Base-by-base conservation (phyloP, 1,284 basidiomycete genomes). In the Ceratorhiza oryzae-sativae region DNA sequence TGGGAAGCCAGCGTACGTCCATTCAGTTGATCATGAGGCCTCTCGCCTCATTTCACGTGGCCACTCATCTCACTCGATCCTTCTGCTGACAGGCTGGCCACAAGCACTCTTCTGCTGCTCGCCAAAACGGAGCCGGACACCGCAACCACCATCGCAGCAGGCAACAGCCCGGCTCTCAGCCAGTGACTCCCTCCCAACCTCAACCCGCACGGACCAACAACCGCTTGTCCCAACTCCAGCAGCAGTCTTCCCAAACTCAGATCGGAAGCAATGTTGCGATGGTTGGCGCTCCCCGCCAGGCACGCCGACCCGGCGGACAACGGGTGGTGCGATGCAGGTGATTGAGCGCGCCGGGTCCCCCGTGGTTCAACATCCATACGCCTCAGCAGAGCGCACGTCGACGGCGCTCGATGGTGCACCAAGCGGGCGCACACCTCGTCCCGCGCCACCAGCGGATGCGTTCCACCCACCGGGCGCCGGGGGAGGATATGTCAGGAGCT, bases 1-100 rank as follows among this genome's bases (percentile, higher is more conserved):
- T 94, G 92, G 92, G 92, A 94, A 83, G 90, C 89, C n/a, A 84
- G 87, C 32, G 67, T 56, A 55, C 46, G 63, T 67, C 42, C 9
- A 51, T 56, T 56, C 53, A 56, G 25, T 61, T 61, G 45, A 42
- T 61, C 59, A 61, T 32, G 59, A 39, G 53, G 32, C 32, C 30
- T 39, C 41, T 48, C 30, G 27, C 30, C 42, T 34, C 45, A 53
- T 20, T 42, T 65, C 46, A 60, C 58, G 58, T 60, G 58, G 62
- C 46, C 27, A 10, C 42, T 48, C 60, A 48, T 62, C 60, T 62
- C 46, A 51, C 58, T 60, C n/a, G 18, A 23, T 39, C 58, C 39
- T 25, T 42, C 32, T 65, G 2, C 32, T 53, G 49, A 12, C 39
- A 68, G 65, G 49, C 65, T 56, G 65, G 65, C 34, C 65, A 68